These are phyloP conservation scores for Eutypa lata DNA, from an alignment of 2,329 filamentous ascomycete genomes.

Conservation along the genomic window DNA sequence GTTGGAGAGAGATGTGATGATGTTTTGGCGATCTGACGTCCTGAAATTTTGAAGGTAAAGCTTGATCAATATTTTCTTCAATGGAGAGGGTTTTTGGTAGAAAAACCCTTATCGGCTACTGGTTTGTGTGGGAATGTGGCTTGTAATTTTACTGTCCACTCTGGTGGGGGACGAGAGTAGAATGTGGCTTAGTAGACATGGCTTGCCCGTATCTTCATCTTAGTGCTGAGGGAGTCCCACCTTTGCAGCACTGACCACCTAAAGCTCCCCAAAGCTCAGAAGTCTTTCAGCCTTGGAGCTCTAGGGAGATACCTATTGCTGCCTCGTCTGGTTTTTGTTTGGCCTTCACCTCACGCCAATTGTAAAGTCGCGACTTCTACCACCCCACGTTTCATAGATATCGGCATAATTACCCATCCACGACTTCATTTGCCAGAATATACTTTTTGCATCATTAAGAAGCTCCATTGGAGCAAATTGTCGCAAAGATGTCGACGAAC, in stretches of 20 bases:
- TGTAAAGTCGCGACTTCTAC: conserved; percentile 42
- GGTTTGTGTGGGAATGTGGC: neutral
- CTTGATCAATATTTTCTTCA: neutral
- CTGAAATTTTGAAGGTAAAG: conserved; percentile 10
- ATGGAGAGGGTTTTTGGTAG: neutral
- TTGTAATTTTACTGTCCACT: neutral
- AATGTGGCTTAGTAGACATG: conserved; percentile 1
- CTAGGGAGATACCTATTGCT: conserved; percentile 17
- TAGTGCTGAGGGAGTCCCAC: too few species aligned
- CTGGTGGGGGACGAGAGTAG: conserved; percentile 20
- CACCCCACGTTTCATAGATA: conserved; percentile 33
- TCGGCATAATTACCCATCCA: conserved; percentile 38
- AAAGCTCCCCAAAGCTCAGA: neutral
- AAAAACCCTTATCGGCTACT: neutral
- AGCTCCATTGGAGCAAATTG: conserved; percentile 41
- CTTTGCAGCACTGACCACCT: neutral
- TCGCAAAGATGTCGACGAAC: conserved; percentile 64
- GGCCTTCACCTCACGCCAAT: conserved; percentile 20
- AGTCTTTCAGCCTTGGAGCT: conserved; percentile 22
- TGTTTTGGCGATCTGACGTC: conserved; percentile 7
- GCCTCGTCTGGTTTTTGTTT: conserved; percentile 40
- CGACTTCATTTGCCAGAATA: conserved; percentile 26
- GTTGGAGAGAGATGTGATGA: conserved; percentile 10
- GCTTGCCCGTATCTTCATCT: conserved; percentile 1
- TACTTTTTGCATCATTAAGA: conserved; percentile 43